These are phyloP conservation scores for Bisporella sp. DNA, from an alignment of 2,329 filamentous ascomycete genomes.

Conservation along the genomic window DNA sequence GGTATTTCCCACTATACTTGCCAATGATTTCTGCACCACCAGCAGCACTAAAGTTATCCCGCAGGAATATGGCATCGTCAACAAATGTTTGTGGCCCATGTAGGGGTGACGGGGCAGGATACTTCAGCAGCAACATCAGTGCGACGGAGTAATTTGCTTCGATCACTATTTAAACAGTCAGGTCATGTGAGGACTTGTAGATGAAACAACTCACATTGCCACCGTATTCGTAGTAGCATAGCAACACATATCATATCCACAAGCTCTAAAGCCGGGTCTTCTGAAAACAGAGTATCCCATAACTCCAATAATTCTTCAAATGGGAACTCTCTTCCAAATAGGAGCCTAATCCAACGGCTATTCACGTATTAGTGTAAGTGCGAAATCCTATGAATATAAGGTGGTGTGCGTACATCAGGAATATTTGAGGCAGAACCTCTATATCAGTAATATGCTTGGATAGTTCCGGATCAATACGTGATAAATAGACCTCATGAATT, in stretches of 20 bases:
- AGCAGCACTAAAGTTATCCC: conserved; percentile 52
- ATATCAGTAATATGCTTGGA: conserved; percentile 73
- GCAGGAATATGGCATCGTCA: conserved; percentile 73
- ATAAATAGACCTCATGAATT: conserved; percentile 78
- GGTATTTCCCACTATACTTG: conserved; percentile 60
- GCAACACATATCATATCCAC: conserved; percentile 89
- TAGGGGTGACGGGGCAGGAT: conserved; percentile 58
- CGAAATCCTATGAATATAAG: background rate
- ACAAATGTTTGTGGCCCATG: conserved; percentile 73
- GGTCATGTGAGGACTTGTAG: background rate
- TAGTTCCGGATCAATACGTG: conserved; percentile 75
- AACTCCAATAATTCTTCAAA: conserved; percentile 77
- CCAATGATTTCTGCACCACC: conserved; percentile 60
- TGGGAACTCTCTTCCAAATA: conserved; percentile 90
- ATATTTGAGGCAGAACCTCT: conserved; percentile 93
- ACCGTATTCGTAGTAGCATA: conserved; percentile 88
- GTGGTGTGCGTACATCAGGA: conserved; percentile 65
- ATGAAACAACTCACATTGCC: conserved; percentile 59
- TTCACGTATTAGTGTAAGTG: conserved; percentile 1
- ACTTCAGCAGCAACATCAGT: conserved; percentile 75
- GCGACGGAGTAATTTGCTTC: conserved; percentile 83
- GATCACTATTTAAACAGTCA: conserved; percentile 50
- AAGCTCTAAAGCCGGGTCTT: conserved; percentile 72
- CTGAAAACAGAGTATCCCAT: conserved; percentile 88
- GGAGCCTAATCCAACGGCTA: conserved; percentile 78